phyloP scores from a whole-genome alignment of 140 eudicot species.

The Bidens hawaiensis region DNA sequence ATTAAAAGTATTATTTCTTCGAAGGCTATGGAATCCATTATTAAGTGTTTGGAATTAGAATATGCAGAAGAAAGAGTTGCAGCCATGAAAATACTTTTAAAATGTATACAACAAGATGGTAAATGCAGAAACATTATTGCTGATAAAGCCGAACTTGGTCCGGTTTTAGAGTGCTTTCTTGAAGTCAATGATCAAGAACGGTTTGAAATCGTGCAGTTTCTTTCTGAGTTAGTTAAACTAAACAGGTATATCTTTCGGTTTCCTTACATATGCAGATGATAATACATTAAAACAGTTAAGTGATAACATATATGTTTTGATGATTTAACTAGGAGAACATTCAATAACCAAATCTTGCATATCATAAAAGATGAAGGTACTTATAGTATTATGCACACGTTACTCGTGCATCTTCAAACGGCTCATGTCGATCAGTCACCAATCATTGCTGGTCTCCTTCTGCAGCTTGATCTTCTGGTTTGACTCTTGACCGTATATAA shows the following conservation, averaged over 20 bases:
- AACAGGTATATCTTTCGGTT: conserved; percentile 53
- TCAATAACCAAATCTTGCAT: conserved; percentile 49
- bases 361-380: conserved; percentile 66
- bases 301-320: too few relatives aligned
- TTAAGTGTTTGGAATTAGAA: conserved; percentile 38
- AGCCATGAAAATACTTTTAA: conserved; percentile 51
- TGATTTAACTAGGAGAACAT: conserved; percentile 48
- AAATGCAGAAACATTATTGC: conserved; percentile 60
- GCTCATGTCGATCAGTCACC: conserved; percentile 58
- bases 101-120: conserved; percentile 65
- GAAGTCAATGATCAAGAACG: conserved; percentile 41
- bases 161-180: conserved; percentile 44
- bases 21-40: conserved; percentile 35
- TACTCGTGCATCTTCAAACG: conserved; percentile 55
- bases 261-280: too few relatives aligned
- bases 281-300: not conserved
- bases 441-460: conserved; percentile 63
- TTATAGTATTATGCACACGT: conserved; percentile 66
- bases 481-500: conserved; percentile 17
- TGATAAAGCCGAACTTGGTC: conserved; percentile 55
- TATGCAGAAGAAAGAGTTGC: conserved; percentile 45
- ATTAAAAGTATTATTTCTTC: conserved; percentile 35
- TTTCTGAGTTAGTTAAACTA: conserved; percentile 52
- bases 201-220: conserved; percentile 62
- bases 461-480: conserved; percentile 77